These are phyloP conservation scores for Magnolia changhungtana DNA, from an alignment of 164 flowering plant genomes.

Conservation along the genomic window DNA sequence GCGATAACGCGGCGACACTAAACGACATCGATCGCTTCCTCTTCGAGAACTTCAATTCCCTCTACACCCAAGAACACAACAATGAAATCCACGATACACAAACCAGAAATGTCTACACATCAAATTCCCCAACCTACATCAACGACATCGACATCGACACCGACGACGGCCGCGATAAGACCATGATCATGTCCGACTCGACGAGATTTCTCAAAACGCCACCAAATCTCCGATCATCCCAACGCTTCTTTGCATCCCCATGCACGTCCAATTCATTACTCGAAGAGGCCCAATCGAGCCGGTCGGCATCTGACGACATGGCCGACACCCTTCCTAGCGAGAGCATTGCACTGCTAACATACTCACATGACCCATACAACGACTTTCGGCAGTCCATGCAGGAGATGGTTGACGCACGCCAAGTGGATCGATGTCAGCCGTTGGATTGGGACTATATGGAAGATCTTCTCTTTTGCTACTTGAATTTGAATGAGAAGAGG, in stretches of 20 bases:
- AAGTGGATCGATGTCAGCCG: constrained; percentile 5
- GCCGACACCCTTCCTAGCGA: constrained; percentile 27
- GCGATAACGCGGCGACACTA: constrained; percentile 45
- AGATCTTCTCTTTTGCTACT: constrained; percentile 66
- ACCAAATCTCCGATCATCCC: constrained; percentile 29
- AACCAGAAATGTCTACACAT: neutral
- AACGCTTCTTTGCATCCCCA: constrained; percentile 45
- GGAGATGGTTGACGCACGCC: constrained; percentile 41
- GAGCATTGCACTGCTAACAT: constrained; percentile 48
- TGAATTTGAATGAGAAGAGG: constrained; percentile 65
- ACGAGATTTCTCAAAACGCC: constrained; percentile 32
- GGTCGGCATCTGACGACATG: constrained; percentile 1
- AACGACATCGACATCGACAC: neutral
- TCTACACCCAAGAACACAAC: constrained; percentile 29
- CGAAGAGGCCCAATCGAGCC: constrained; percentile 19
- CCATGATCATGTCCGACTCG: constrained; percentile 17
- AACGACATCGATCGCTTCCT: constrained; percentile 62
- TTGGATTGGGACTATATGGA: constrained; percentile 88
- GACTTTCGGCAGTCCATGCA: constrained; percentile 72
- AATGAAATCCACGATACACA: constrained; percentile 2
- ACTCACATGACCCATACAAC: constrained; percentile 45
- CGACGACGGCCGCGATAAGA: constrained; percentile 1
- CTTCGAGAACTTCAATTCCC: constrained; percentile 63
- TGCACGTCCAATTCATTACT: constrained; percentile 38
- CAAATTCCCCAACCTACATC: too few species aligned